These are phyloP conservation scores for Starmerella potacharoeniae DNA, from an alignment of 805 yeast genomes.

Conservation along the genomic window DNA sequence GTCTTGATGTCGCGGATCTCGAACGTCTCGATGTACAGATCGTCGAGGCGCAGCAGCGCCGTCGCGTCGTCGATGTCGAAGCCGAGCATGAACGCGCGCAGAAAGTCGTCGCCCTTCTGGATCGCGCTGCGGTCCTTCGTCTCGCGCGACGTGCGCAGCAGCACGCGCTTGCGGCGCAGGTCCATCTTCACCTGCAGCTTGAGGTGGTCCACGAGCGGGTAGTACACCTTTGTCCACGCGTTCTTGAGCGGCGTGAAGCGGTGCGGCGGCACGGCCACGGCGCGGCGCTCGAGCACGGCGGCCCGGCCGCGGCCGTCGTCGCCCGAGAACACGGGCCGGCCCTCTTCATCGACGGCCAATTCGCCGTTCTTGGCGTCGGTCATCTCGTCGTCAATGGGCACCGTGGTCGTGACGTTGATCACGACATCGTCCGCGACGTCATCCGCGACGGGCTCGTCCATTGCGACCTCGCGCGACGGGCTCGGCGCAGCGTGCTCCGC, in stretches of 20 bases:
- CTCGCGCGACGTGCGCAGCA: conserved; percentile 65
- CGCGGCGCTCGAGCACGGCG: conserved; percentile 75
- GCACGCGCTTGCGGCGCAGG: conserved; percentile 65
- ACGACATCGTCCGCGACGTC: conserved; percentile 34
- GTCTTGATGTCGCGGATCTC: conserved; percentile 97
- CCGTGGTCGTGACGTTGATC: conserved; percentile 35
- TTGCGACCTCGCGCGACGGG: neutral
- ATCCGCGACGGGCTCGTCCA: conserved; percentile 28
- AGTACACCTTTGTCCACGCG: conserved; percentile 88
- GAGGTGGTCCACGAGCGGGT: conserved; percentile 89
- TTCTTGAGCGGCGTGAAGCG: conserved; percentile 88
- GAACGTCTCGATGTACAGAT: conserved; percentile 90
- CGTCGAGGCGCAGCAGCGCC: conserved; percentile 87
- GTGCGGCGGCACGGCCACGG: conserved; percentile 92
- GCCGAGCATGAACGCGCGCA: conserved; percentile 90
- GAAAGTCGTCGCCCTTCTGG: conserved; percentile 96
- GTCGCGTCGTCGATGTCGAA: conserved; percentile 96
- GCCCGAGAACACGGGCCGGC: conserved; percentile 77
- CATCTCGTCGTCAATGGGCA: conserved; percentile 20
- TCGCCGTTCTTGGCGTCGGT: conserved; percentile 22
- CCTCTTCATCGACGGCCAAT: conserved; percentile 66
- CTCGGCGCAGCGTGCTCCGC: conserved; percentile 21
- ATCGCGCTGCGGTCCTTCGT: conserved; percentile 89
- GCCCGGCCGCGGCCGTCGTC: conserved; percentile 51
- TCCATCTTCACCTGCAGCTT: conserved; percentile 96